Evolutionary conservation across 1,284 basidiomycete species (phyloP).

Genomic region (Bjerkandera adusta): DNA sequence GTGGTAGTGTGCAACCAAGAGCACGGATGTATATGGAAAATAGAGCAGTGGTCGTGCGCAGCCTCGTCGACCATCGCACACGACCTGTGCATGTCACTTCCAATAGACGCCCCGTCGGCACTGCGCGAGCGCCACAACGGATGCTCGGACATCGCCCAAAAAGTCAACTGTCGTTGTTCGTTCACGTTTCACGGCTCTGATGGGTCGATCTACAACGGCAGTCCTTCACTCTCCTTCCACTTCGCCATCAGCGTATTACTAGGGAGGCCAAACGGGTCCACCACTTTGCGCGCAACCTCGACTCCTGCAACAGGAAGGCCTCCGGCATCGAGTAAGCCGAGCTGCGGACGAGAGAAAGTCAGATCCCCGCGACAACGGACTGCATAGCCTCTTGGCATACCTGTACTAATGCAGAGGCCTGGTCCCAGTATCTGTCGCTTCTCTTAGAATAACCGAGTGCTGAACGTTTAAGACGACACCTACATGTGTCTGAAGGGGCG

Average conservation of each 20-base stretch:
- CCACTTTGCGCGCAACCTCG: slow-evolving; percentile 39
- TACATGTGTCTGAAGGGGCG: slow-evolving; percentile 28
- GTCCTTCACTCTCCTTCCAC: slow-evolving; percentile 41
- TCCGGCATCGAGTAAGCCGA: slow-evolving; percentile 35
- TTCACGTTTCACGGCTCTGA: background rate
- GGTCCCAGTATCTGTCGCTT: slow-evolving; percentile 43
- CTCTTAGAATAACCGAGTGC: background rate
- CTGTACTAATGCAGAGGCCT: slow-evolving; percentile 44
- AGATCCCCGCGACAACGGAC: background rate
- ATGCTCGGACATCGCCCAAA: background rate
- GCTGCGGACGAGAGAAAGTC: slow-evolving; percentile 21
- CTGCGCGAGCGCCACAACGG: background rate
- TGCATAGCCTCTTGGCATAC: no score
- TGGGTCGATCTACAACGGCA: no score
- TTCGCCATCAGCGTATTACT: slow-evolving; percentile 37
- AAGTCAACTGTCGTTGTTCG: background rate
- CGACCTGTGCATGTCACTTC: background rate
- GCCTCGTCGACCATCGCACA: background rate
- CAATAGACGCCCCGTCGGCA: background rate
- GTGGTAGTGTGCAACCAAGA: background rate
- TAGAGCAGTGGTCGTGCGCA: background rate
- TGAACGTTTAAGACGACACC: slow-evolving; percentile 9
- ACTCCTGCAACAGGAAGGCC: slow-evolving; percentile 38
- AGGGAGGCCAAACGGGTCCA: slow-evolving; percentile 41
- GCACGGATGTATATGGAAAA: background rate